Conservation (phyloP, 768 basidiomycete species). For the Hortiboletus campestris region DNA sequence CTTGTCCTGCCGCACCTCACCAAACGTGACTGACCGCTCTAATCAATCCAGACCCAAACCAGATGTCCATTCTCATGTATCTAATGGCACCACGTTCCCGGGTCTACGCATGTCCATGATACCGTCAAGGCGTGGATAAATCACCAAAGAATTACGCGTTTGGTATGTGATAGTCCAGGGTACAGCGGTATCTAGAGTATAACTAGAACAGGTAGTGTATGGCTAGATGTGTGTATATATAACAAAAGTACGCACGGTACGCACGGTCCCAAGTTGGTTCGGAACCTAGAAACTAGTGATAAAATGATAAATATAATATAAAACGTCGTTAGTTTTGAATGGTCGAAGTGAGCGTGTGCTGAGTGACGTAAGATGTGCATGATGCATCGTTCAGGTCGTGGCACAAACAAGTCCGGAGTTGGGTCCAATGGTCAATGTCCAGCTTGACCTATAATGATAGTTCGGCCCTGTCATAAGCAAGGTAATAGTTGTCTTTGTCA, state of each 20-base stretch:
- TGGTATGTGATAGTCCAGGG: slow-evolving; percentile 9
- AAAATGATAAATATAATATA: slow-evolving; percentile 24
- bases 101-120: neutral
- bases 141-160: slow-evolving; percentile 4
- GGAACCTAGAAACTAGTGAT: slow-evolving; percentile 13
- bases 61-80: slow-evolving; percentile 10
- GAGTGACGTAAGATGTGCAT: slow-evolving; percentile 13
- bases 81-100: neutral
- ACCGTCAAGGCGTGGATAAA: neutral
- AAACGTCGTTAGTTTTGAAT: neutral
- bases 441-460: slow-evolving; percentile 27
- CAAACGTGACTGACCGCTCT: slow-evolving; percentile 1
- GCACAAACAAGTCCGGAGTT: slow-evolving; percentile 7
- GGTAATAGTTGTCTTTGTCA: slow-evolving; percentile 48
- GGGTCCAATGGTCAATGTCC: slow-evolving; percentile 23
- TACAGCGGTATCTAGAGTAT: slow-evolving; percentile 14
- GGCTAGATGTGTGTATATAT: neutral
- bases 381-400: slow-evolving; percentile 1
- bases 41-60: neutral
- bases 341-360: slow-evolving; percentile 6
- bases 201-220: slow-evolving; percentile 2
- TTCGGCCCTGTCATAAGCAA: slow-evolving; percentile 41
- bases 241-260: slow-evolving; percentile 9
- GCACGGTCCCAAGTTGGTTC: slow-evolving; percentile 16
- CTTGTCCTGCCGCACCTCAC: neutral